Evolutionary conservation across 257 asterid species (phyloP).

Genomic region (Solanum neorickii): DNA sequence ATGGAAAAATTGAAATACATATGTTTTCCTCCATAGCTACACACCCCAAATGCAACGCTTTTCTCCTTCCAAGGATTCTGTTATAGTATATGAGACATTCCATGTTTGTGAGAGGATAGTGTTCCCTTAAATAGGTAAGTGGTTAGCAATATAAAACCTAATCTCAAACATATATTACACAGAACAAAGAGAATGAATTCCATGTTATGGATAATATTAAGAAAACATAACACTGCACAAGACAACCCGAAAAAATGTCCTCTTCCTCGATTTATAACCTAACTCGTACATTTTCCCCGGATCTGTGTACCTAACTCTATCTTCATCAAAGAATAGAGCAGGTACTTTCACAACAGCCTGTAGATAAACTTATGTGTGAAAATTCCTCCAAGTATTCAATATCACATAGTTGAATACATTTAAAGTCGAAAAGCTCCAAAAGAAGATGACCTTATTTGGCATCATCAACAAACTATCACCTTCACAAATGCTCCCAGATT

Average conservation of each 20-base stretch:
- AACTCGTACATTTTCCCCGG: constrained; percentile 93
- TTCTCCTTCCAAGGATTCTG: neutral
- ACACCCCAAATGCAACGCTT: neutral
- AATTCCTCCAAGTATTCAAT: neutral
- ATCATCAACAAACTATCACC: constrained; percentile 69
- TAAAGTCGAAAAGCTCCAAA: neutral
- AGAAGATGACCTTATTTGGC: constrained; percentile 76
- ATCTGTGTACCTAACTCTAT: constrained; percentile 56
- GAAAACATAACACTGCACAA: constrained; percentile 33
- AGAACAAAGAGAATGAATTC: neutral
- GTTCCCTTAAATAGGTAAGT: neutral
- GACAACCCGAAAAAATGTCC: constrained; percentile 60
- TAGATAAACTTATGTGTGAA: neutral
- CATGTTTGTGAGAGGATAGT: neutral
- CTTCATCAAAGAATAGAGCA: constrained; percentile 66
- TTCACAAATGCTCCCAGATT: constrained; percentile 84
- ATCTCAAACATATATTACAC: neutral
- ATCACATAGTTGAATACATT: neutral
- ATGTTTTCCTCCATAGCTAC: neutral
- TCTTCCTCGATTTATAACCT: constrained; percentile 83
- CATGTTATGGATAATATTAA: neutral
- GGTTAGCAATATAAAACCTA: neutral
- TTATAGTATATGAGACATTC: neutral
- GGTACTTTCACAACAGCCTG: constrained; percentile 79
- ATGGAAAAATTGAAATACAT: neutral